Percentiles rank a stretch among this genome's conserved stretches.
Evolutionary conservation across 2,329 filamentous ascomycete genomes (phyloP).

Genomic region (Leptographium procerum): DNA sequence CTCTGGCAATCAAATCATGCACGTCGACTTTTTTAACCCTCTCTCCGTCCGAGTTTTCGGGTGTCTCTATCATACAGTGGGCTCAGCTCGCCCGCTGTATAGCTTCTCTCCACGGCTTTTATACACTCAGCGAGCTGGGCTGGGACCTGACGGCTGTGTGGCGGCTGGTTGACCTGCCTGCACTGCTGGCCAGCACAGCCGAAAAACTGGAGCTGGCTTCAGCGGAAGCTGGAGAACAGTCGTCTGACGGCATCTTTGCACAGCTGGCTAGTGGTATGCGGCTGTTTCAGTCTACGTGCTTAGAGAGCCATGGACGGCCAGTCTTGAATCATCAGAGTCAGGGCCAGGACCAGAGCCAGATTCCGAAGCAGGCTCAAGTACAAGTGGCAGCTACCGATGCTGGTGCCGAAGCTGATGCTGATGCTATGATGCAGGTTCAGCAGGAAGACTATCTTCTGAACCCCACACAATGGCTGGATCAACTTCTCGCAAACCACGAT

Average conservation of each 20-base stretch:
- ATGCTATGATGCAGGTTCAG: neutral
- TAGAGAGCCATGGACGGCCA: neutral
- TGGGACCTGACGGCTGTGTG: constrained; percentile 26
- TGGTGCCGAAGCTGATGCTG: no score
- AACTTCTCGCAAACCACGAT: neutral
- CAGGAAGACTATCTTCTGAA: neutral
- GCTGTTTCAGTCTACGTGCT: neutral
- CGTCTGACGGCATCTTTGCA: constrained; percentile 16
- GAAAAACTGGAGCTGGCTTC: neutral
- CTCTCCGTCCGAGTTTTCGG: neutral
- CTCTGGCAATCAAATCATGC: neutral
- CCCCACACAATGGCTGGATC: neutral
- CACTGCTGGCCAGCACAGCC: neutral
- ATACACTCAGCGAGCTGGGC: constrained; percentile 23
- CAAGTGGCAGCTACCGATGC: no score
- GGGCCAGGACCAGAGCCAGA: neutral
- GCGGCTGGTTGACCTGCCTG: constrained; percentile 6
- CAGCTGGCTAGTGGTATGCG: neutral
- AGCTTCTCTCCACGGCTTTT: constrained; percentile 24
- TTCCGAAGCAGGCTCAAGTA: no score
- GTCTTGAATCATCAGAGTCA: no score
- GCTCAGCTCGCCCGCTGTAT: constrained; percentile 23
- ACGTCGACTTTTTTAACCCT: neutral
- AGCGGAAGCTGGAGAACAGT: constrained; percentile 16
- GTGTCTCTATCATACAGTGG: constrained; percentile 21